Conservation (phyloP, 495 filamentous ascomycete species). For the Aspergillus leporis region DNA sequence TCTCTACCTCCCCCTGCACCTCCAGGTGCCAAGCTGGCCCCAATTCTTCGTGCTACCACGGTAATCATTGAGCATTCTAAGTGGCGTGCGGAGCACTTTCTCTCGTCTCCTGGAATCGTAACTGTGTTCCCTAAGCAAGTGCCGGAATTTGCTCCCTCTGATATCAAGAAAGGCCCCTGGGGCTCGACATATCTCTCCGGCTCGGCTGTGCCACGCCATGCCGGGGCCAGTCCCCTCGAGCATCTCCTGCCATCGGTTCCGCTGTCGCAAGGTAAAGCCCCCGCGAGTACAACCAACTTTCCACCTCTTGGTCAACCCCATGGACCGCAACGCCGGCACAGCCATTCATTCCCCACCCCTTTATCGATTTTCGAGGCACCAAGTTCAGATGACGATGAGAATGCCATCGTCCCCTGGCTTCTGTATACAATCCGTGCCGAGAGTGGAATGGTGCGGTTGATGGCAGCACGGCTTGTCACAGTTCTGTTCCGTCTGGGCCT, state of each 20-base stretch:
- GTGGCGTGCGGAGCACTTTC: slow-evolving; percentile 71
- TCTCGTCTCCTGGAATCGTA: slow-evolving; percentile 74
- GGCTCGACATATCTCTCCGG: slow-evolving; percentile 46
- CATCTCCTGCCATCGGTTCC: slow-evolving; percentile 57
- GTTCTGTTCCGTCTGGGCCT: slow-evolving; percentile 72
- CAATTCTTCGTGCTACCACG: slow-evolving; percentile 77
- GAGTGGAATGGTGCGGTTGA: slow-evolving; percentile 64
- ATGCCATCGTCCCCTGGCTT: slow-evolving; percentile 79
- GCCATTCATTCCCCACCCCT: slow-evolving; percentile 40
- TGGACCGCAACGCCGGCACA: slow-evolving; percentile 42
- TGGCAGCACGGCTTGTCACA: slow-evolving; percentile 77
- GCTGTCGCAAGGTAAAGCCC: slow-evolving; percentile 30
- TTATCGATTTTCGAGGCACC: slow-evolving; percentile 37
- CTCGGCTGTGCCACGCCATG: slow-evolving; percentile 43
- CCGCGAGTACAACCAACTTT: slow-evolving; percentile 46
- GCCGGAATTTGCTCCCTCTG: slow-evolving; percentile 41
- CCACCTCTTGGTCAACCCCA: slow-evolving; percentile 55
- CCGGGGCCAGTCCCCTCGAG: slow-evolving; percentile 55
- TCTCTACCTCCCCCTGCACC: slow-evolving; percentile 55
- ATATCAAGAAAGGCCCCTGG: slow-evolving; percentile 51
- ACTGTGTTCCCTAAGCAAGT: slow-evolving; percentile 64
- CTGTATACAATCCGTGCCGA: slow-evolving; percentile 66
- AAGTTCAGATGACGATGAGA: slow-evolving; percentile 67
- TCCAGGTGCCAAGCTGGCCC: slow-evolving; percentile 57
- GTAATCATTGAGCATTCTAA: slow-evolving; percentile 79